Conservation (phyloP, 768 basidiomycete species). For the Leccinum pellstonianum region DNA sequence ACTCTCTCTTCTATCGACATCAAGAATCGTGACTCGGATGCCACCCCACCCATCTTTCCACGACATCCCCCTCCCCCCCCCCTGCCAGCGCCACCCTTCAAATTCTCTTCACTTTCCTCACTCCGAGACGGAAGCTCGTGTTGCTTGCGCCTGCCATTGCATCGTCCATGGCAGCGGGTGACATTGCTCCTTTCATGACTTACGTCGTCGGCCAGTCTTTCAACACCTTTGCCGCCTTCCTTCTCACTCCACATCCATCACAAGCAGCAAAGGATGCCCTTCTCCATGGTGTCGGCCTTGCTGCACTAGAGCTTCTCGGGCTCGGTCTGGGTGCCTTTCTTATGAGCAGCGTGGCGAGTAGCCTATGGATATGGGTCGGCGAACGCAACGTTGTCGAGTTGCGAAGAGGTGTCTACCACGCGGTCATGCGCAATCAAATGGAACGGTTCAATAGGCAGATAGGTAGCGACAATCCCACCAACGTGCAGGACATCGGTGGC, state of each 20-base stretch:
- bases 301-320: constrained; percentile 63
- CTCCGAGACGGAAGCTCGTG: constrained; percentile 43
- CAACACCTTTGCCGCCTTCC: constrained; percentile 63
- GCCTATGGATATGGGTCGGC: constrained; percentile 74
- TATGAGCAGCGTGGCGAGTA: constrained; percentile 71
- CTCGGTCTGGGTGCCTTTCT: constrained; percentile 65
- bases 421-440: constrained; percentile 70
- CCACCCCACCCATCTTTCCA: too few relatives aligned
- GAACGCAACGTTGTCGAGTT: constrained; percentile 74
- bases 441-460: constrained; percentile 89
- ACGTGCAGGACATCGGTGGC: constrained; percentile 35
- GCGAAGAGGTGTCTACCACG: constrained; percentile 63
- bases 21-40: constrained; percentile 6
- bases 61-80: too few relatives aligned
- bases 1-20: constrained; percentile 20
- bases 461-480: constrained; percentile 50
- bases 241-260: constrained; percentile 40
- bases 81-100: too few relatives aligned
- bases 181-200: constrained; percentile 85
- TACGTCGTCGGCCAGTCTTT: constrained; percentile 76
- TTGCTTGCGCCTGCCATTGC: constrained; percentile 64
- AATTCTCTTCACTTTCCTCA: too few relatives aligned
- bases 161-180: constrained; percentile 62
- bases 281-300: constrained; percentile 54
- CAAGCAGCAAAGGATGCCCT: constrained; percentile 48